Evolutionary conservation across 495 filamentous ascomycete species (phyloP).

Genomic region (Podospora appendiculata): DNA sequence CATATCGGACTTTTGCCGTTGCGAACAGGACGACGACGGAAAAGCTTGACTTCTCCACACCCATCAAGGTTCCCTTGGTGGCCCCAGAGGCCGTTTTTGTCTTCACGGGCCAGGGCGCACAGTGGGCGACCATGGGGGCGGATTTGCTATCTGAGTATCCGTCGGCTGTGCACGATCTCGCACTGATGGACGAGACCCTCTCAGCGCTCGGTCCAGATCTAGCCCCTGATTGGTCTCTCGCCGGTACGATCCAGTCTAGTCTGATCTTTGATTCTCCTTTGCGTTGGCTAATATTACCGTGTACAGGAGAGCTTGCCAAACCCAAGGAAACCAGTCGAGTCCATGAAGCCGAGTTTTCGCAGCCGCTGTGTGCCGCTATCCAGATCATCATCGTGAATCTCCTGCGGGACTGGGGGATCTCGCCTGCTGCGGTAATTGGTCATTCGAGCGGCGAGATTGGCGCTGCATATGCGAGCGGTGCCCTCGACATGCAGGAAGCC

Average conservation of each 20-base stretch:
- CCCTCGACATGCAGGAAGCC: neutral
- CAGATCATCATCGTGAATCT: constrained; percentile 44
- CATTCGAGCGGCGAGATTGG: constrained; percentile 57
- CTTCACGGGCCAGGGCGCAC: neutral
- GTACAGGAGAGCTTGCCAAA: neutral
- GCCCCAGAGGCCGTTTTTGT: neutral
- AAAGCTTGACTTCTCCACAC: neutral
- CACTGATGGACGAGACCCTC: no score
- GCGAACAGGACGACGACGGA: no score
- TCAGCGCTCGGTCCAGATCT: neutral
- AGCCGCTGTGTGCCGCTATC: constrained; percentile 42
- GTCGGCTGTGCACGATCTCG: no score
- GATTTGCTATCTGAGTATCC: no score
- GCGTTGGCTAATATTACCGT: no score
- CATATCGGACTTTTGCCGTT: neutral
- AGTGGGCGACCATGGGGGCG: no score
- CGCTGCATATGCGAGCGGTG: constrained; percentile 38
- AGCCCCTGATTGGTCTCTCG: neutral
- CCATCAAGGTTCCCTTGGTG: neutral
- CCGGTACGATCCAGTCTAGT: neutral
- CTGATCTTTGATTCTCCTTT: no score
- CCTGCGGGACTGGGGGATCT: constrained; percentile 32
- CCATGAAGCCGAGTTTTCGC: constrained; percentile 29
- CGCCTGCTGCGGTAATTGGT: constrained; percentile 41
- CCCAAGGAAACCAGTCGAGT: neutral